Evolutionary conservation across 2,329 filamentous ascomycete genomes (phyloP).

Genomic region (Aspergillus tubingensis): DNA sequence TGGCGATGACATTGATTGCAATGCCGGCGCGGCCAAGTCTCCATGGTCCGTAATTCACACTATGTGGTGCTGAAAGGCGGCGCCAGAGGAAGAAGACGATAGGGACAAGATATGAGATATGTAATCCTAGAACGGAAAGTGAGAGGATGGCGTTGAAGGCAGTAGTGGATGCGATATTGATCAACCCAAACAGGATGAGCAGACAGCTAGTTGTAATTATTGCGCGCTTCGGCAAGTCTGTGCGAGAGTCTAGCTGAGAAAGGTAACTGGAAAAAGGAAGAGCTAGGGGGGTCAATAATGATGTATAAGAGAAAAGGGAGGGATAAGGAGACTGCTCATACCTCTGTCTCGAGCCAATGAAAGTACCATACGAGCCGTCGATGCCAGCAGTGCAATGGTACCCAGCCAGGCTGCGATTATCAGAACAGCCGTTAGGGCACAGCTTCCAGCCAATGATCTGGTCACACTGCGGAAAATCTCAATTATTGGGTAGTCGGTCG

Average conservation of each 20-base stretch:
- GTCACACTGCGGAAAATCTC: slow-evolving; percentile 39
- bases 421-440: neutral
- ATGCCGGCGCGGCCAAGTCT: neutral
- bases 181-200: slow-evolving; percentile 25
- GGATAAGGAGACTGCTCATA: neutral
- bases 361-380: slow-evolving; percentile 2
- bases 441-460: neutral
- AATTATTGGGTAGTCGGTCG: slow-evolving; percentile 47
- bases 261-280: neutral
- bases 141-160: slow-evolving; percentile 31
- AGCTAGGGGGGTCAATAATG: neutral
- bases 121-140: slow-evolving; percentile 25
- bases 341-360: slow-evolving; percentile 9
- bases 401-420: slow-evolving; percentile 5
- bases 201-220: slow-evolving; percentile 19
- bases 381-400: slow-evolving; percentile 6
- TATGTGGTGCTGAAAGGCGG: slow-evolving; percentile 5
- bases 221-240: neutral
- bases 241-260: neutral
- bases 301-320: neutral
- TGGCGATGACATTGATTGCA: slow-evolving; percentile 45
- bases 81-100: slow-evolving; percentile 28
- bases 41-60: slow-evolving; percentile 5
- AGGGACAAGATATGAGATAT: slow-evolving; percentile 32
- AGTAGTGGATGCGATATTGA: slow-evolving; percentile 20